phyloP scores from a whole-genome alignment of 2,329 filamentous ascomycete species.

The Curvularia eragrostidis region DNA sequence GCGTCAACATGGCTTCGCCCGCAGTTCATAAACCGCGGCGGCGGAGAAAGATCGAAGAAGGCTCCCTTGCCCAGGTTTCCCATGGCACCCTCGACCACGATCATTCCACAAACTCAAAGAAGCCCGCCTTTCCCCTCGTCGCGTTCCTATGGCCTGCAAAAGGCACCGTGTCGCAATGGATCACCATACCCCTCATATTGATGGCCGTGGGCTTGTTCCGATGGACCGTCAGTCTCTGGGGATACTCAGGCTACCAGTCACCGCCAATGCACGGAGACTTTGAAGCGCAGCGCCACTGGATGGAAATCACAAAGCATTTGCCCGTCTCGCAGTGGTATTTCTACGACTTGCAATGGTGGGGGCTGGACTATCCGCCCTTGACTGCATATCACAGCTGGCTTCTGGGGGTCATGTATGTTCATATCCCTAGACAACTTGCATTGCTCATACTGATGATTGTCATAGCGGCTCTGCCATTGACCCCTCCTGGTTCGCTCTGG shows the following conservation, averaged over 20 bases:
- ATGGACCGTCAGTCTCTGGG: constrained; percentile 92
- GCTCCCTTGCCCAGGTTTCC: constrained; percentile 48
- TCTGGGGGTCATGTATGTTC: constrained; percentile 75
- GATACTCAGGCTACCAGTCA: constrained; percentile 84
- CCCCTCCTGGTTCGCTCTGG: constrained; percentile 85
- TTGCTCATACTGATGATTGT: constrained; percentile 8
- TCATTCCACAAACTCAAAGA: constrained; percentile 53
- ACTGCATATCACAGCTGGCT: constrained; percentile 99
- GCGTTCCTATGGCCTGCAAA: constrained; percentile 95
- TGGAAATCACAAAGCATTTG: constrained; percentile 91
- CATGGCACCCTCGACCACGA: constrained; percentile 56
- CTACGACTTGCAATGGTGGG: constrained; percentile 96
- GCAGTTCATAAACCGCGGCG: constrained; percentile 52
- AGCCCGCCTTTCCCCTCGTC: constrained; percentile 85
- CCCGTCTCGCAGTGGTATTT: constrained; percentile 97
- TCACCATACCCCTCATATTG: constrained; percentile 83
- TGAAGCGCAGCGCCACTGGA: constrained; percentile 98
- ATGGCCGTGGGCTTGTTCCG: constrained; percentile 92
- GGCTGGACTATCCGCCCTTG: constrained; percentile 94
- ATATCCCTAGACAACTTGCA: not conserved
- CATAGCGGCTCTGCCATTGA: constrained; percentile 74
- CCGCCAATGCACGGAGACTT: constrained; percentile 97
- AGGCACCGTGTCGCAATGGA: constrained; percentile 86
- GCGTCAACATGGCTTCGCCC: constrained; percentile 41
- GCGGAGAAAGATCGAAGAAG: constrained; percentile 53